phyloP scores from a whole-genome alignment of 257 asterid genomes.

The Solanum sparsipilum region DNA sequence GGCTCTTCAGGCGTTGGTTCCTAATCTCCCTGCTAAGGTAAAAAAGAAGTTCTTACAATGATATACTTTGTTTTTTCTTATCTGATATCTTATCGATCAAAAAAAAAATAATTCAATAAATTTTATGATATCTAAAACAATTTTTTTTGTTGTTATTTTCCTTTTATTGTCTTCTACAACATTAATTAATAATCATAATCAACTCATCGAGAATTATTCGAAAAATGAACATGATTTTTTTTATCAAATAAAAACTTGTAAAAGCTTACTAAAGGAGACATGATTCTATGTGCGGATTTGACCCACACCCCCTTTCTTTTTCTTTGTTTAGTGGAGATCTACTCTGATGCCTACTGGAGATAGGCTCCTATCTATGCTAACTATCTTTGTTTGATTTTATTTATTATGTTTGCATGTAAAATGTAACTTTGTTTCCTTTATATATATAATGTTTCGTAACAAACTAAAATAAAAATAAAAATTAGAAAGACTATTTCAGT shows the following conservation, averaged over 20 bases:
- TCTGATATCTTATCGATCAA: too few species aligned
- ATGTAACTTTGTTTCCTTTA: too few species aligned
- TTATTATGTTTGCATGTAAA: too few species aligned
- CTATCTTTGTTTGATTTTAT: too few species aligned
- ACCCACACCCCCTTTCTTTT: too few species aligned
- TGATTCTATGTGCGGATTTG: background rate
- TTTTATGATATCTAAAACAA: background rate
- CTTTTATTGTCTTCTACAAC: too few species aligned
- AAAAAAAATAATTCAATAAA: background rate
- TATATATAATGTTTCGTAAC: too few species aligned
- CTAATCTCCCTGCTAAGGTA: slow-evolving; percentile 80
- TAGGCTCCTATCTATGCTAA: too few species aligned
- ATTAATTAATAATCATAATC: background rate
- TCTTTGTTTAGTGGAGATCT: too few species aligned
- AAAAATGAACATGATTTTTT: background rate
- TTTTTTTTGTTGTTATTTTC: background rate
- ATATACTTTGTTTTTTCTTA: background rate
- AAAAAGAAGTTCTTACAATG: background rate
- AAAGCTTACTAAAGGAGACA: background rate
- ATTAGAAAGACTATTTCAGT: background rate
- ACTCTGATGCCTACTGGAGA: too few species aligned
- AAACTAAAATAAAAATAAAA: too few species aligned
- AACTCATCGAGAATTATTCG: background rate
- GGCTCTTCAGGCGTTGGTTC: slow-evolving; percentile 71
- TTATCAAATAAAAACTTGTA: background rate